phyloP scores from a whole-genome alignment of 176 grass and related monocot genomes.

The Puya raimondii region DNA sequence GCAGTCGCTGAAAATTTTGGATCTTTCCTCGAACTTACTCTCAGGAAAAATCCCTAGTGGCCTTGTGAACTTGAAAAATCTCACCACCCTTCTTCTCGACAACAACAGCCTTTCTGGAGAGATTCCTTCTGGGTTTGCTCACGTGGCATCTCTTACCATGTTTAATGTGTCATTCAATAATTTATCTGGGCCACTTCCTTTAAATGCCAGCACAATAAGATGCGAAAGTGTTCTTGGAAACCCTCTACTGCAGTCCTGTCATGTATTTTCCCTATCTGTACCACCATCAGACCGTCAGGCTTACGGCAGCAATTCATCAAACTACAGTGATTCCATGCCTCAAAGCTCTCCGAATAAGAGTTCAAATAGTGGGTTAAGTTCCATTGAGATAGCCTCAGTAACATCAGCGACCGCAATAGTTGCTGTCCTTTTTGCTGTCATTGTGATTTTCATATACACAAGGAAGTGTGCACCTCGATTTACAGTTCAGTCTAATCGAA shows the following conservation, averaged over 20 bases:
- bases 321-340: constrained; percentile 33
- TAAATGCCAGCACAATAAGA: constrained; percentile 52
- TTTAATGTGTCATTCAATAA: constrained; percentile 99
- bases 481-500: constrained; percentile 43
- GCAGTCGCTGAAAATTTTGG: constrained; percentile 54
- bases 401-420: constrained; percentile 88
- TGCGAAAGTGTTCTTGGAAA: constrained; percentile 85
- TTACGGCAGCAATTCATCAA: constrained; percentile 32
- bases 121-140: constrained; percentile 57
- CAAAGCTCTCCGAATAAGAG: constrained; percentile 36
- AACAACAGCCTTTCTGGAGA: constrained; percentile 91
- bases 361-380: constrained; percentile 53
- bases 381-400: constrained; percentile 93
- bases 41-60: constrained; percentile 56
- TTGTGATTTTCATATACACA: constrained; percentile 82
- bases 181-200: constrained; percentile 76
- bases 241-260: constrained; percentile 83
- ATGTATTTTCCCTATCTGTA: constrained; percentile 51
- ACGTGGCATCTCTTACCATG: constrained; percentile 34
- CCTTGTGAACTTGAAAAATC: constrained; percentile 59
- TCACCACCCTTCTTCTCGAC: constrained; percentile 60
- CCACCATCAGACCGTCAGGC: constrained; percentile 50
- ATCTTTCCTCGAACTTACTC: constrained; percentile 81
- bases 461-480: constrained; percentile 67
- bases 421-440: constrained; percentile 86